Percentiles rank a stretch among this genome's conserved stretches.
Evolutionary conservation across 208 protist species (phyloP).

Genomic region (Crithidia acanthocephali): DNA sequence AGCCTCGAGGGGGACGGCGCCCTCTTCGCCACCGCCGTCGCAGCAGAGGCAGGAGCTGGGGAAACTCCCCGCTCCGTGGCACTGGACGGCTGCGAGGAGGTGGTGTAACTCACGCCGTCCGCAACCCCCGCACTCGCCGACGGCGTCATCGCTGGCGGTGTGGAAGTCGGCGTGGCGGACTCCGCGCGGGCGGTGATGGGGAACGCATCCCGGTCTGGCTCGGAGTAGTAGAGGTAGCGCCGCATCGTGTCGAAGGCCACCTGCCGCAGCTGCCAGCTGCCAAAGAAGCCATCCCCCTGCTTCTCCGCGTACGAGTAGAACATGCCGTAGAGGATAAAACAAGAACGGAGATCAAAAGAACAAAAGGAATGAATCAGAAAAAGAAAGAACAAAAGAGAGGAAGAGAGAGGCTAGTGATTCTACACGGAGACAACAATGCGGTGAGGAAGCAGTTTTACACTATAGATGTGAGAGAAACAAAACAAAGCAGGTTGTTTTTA

Average conservation of each 20-base stretch:
- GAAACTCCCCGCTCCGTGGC: background rate
- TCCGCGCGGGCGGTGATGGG: too few species aligned
- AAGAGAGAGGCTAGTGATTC: background rate
- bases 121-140: background rate
- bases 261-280: slow-evolving; percentile 51
- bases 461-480: too few species aligned
- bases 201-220: slow-evolving; percentile 13
- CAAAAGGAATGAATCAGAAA: background rate
- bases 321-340: slow-evolving; percentile 33
- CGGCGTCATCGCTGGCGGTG: background rate
- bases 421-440: too few species aligned
- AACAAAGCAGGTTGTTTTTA: too few species aligned
- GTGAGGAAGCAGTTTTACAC: too few species aligned
- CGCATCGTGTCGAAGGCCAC: slow-evolving; percentile 70
- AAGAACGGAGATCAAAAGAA: background rate
- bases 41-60: background rate
- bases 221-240: slow-evolving; percentile 77
- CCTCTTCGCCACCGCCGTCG: background rate
- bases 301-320: slow-evolving; percentile 71
- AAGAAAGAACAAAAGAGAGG: background rate
- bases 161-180: slow-evolving; percentile 1
- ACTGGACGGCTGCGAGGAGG: background rate
- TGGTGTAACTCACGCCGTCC: background rate
- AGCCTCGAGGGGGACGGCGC: background rate
- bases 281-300: slow-evolving; percentile 45